phyloP scores from a whole-genome alignment of 306 rosid species.

The Luffa acutangula region DNA sequence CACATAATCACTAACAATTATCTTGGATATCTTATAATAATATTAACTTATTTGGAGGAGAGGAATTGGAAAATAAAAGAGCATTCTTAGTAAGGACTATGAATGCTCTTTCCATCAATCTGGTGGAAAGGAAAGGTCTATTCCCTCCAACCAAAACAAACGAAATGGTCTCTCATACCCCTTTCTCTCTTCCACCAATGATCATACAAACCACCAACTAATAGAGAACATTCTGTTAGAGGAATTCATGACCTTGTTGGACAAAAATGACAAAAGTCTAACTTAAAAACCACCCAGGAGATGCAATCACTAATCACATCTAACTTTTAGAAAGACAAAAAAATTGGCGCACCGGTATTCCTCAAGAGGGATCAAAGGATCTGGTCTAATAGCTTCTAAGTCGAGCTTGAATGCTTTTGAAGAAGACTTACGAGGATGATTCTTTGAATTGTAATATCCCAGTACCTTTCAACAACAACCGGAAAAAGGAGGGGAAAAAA shows the following conservation, averaged over 20 bases:
- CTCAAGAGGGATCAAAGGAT: constrained; percentile 90
- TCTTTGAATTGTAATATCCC: constrained; percentile 73
- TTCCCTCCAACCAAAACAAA: constrained; percentile 1
- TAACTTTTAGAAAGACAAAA: not conserved
- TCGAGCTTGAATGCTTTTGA: constrained; percentile 86
- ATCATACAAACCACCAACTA: not conserved
- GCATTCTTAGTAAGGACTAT: not conserved
- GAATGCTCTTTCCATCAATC: not conserved
- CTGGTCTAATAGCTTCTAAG: constrained; percentile 92
- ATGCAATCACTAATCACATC: not conserved
- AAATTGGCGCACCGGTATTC: constrained; percentile 61
- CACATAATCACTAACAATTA: not conserved
- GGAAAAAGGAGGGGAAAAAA: constrained; percentile 12
- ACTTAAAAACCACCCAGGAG: not conserved
- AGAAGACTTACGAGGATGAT: constrained; percentile 71
- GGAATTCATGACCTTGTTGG: not conserved
- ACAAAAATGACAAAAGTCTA: not conserved
- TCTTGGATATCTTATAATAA: not conserved
- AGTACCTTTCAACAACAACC: constrained; percentile 47
- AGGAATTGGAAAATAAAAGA: not conserved
- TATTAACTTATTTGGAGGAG: not conserved
- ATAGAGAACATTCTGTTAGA: not conserved
- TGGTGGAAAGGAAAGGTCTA: not conserved
- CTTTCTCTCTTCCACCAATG: not conserved
- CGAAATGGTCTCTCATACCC: not conserved